Evolutionary conservation across 805 yeast genomes (phyloP).

Genomic region (Cyberlindnera euphorbiae): DNA sequence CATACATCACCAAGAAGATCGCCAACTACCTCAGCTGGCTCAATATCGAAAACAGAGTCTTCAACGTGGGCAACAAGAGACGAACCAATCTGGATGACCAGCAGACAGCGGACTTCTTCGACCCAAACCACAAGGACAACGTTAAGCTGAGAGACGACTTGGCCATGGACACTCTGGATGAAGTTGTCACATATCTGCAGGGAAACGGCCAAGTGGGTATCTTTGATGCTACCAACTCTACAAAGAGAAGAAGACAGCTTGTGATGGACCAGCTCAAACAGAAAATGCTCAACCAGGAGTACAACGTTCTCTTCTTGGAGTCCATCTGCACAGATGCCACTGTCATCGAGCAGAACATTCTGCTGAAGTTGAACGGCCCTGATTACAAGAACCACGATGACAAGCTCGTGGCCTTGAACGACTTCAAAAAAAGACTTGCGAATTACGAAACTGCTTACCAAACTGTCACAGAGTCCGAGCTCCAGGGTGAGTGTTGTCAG

Average conservation of each 20-base stretch:
- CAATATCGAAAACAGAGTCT: slow-evolving; percentile 58
- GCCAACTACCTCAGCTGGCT: slow-evolving; percentile 60
- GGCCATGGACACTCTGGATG: slow-evolving; percentile 42
- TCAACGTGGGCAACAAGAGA: slow-evolving; percentile 68
- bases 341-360: slow-evolving; percentile 28
- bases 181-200: slow-evolving; percentile 29
- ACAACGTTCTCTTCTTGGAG: slow-evolving; percentile 38
- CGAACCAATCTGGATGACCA: slow-evolving; percentile 27
- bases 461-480: slow-evolving; percentile 38
- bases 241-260: slow-evolving; percentile 37
- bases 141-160: slow-evolving; percentile 38
- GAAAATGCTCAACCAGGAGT: slow-evolving; percentile 29
- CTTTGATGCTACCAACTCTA: slow-evolving; percentile 50
- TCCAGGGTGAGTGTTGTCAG: slow-evolving; percentile 42
- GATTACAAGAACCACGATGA: slow-evolving; percentile 22
- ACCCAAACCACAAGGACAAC: slow-evolving; percentile 31
- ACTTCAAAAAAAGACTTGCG: slow-evolving; percentile 41
- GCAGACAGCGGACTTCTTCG: slow-evolving; percentile 32
- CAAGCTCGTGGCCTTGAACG: slow-evolving; percentile 24
- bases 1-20: slow-evolving; percentile 61
- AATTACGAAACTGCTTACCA: slow-evolving; percentile 52
- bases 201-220: slow-evolving; percentile 41
- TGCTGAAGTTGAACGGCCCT: slow-evolving; percentile 30
- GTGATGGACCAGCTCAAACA: slow-evolving; percentile 34
- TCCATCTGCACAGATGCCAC: slow-evolving; percentile 28